Percentiles rank a stretch among this genome's conserved stretches.
These are phyloP conservation scores for Singerocomus inundabilis DNA, from an alignment of 1,284 basidiomycete species.

Conservation along the genomic window DNA sequence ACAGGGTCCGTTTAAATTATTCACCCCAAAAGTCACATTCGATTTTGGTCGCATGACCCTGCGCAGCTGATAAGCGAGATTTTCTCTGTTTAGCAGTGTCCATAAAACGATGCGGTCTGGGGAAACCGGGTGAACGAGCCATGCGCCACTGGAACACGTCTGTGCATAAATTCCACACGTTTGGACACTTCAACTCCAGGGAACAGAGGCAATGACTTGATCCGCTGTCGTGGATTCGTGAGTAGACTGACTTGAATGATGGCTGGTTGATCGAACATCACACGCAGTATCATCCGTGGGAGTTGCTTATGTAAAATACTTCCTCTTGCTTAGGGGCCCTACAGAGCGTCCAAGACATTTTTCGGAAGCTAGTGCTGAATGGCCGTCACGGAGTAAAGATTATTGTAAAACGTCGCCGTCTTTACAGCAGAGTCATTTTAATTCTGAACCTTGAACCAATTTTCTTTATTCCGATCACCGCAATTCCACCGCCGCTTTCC, in stretches of 20 bases:
- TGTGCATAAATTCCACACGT: not conserved
- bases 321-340: not conserved
- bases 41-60: not conserved
- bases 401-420: not conserved
- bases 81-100: not conserved
- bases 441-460: not conserved
- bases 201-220: slow-evolving; percentile 1
- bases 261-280: not conserved
- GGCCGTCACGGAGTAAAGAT: not conserved
- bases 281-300: not conserved
- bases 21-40: slow-evolving; percentile 2
- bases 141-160: not conserved
- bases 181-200: not conserved
- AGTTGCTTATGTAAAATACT: slow-evolving; percentile 17
- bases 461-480: not conserved
- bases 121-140: not conserved
- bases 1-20: slow-evolving; percentile 10
- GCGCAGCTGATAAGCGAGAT: not conserved
- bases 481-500: not conserved
- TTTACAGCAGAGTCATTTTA: slow-evolving; percentile 1
- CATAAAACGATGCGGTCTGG: not conserved
- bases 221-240: slow-evolving; percentile 4
- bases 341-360: too few relatives aligned
- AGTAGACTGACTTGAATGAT: not conserved
- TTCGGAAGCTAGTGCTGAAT: too few relatives aligned